Evolutionary conservation across 164 flowering plant species (phyloP).

Genomic region (Vitis amurensis): DNA sequence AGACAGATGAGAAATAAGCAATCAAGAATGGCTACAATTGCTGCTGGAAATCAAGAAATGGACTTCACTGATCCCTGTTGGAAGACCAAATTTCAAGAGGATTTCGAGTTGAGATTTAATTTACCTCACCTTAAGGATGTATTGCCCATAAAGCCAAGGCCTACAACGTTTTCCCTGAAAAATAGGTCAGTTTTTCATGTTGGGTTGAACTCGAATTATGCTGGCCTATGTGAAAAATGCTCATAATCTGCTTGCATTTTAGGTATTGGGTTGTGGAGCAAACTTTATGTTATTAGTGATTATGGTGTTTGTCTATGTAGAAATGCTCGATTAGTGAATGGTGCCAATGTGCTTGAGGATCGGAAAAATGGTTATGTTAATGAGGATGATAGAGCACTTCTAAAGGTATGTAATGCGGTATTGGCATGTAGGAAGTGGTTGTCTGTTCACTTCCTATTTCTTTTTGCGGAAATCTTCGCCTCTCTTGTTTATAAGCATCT

Average conservation of each 20-base stretch:
- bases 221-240: too few relatives aligned
- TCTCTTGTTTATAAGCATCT: too few relatives aligned
- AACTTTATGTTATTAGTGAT: too few relatives aligned
- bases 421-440: too few relatives aligned
- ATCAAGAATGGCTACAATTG: too few relatives aligned
- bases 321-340: slow-evolving; percentile 47
- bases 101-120: slow-evolving; percentile 63
- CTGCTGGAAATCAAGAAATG: slow-evolving; percentile 9
- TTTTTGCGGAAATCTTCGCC: too few relatives aligned
- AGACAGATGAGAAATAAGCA: too few relatives aligned
- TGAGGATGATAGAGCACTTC: slow-evolving; percentile 80
- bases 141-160: slow-evolving; percentile 48
- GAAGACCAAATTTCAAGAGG: slow-evolving; percentile 61
- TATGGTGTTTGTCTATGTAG: too few relatives aligned
- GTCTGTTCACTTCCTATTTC: too few relatives aligned
- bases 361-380: slow-evolving; percentile 64
- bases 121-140: slow-evolving; percentile 76
- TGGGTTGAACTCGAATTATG: too few relatives aligned
- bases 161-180: slow-evolving; percentile 81
- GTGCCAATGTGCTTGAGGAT: slow-evolving; percentile 32
- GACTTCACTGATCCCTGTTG: slow-evolving; percentile 76
- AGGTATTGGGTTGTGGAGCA: too few relatives aligned
- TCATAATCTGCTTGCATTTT: too few relatives aligned
- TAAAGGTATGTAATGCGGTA: slow-evolving; percentile 51
- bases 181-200: slow-evolving; percentile 24